Base-by-base conservation (phyloP, 345 rosid species). In the Eucalyptus coolabah region DNA sequence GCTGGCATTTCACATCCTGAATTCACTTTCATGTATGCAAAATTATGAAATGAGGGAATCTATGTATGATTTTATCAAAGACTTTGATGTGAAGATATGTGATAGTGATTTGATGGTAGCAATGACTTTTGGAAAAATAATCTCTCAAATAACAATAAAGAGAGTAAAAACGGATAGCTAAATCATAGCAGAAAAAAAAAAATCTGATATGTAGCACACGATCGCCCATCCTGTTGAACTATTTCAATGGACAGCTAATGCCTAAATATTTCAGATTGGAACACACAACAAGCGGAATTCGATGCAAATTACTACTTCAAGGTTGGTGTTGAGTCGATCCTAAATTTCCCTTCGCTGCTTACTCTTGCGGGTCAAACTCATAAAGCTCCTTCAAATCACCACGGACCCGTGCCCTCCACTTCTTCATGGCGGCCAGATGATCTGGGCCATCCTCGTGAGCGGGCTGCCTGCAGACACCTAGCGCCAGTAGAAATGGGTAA, bases 401-500 rank as follows among this genome's bases (percentile, higher is more conserved):
- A 6, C 95, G 94, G 87, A 96, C 91, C 1, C 92, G 54, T 6
- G 90, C 93, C 1, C 90, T 94, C 91, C 95, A 92, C 85, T 98
- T 98, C 67, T 95, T 93, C 19, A 93, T 1, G 15, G 99, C 95
- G 72, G 98, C 97, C 56, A 97, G 12, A 96, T 92, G 93, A 96
- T 98, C 92, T 80, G 88, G 69, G 97, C 93, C 98, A 97, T 97
- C 91, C 93, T 94, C 8, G 93, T 88, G 72, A 98, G 96, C 5
- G 97, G 97, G 88, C 99, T 98, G 40, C 96, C 98, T 2, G 93
- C 24, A 1, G 99, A 97, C 13, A 93, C 88, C 56, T 89, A 93
- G 89, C 97, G 96, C 83, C 99, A 92, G 45, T 98, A 96, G 67
- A 92, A 95, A 1, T 90, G 98, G 26, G 99, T 95, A 1, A 98